Evolutionary conservation across 2,329 filamentous ascomycete genomes (phyloP), one percentile per base, ranked within the genome.

Genomic region (Aspergillus hortae): DNA sequence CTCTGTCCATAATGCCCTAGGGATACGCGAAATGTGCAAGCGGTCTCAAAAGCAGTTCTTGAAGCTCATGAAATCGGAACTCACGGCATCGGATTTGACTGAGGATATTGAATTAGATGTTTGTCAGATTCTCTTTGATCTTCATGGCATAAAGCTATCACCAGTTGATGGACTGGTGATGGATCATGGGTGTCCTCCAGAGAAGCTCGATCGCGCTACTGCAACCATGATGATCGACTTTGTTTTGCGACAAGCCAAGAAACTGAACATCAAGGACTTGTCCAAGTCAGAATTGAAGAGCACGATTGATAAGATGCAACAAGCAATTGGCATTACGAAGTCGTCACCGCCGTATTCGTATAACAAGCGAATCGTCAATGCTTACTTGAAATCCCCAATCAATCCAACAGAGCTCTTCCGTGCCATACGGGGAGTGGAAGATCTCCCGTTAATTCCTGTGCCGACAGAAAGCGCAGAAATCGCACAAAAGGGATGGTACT

Each of bases 291-390:
- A 97, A 51, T 77, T 99, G 49, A 95, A 92, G 67, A 84, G 80
- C 14, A 90, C 91, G 0, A 94, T 99, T 53, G 94, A 99, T 53
- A 91, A 92, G 60, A 90, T 99, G 72, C 92, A 97, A 67, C 86
- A 90, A 59, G 87, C 89, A 4, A 87, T 97, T 49, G 90, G 90
- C 1, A 72, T 76, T 15, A 82, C 87, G 25, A 96, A 92, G 68
- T 83, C 87, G 11, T 88, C 87, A 1, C 83, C 89, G 4, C 85
- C 91, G 55, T 86, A 95, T 71, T 81, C 87, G n/a, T 87, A 94
- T 68, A 99, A 99, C 69, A 80, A 90, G 51, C 87, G 90, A 49
- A 86, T 95, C 57, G 86, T 94, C 51, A 88, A 85, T 4, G 82
- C 89, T 25, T 94, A 89, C 63, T 77, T 97, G 46, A 92, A 90